Conservation (phyloP, 2,329 filamentous ascomycete species). For the Diplocarpon mali region DNA sequence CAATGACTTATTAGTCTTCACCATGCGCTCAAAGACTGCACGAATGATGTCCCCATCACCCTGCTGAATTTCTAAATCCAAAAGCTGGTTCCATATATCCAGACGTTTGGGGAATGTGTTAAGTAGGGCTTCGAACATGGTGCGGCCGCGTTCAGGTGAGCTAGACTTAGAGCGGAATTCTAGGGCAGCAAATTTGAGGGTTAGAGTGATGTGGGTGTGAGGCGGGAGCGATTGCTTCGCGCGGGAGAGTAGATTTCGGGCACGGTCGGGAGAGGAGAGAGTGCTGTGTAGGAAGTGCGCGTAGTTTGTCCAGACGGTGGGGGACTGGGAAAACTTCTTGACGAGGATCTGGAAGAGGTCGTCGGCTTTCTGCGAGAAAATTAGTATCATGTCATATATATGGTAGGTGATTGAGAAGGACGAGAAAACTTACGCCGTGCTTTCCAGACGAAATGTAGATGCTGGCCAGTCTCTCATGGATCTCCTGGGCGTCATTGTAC, state of each 20-base stretch:
- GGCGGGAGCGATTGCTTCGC: slow-evolving; percentile 73
- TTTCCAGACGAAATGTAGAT: slow-evolving; percentile 93
- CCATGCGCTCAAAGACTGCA: slow-evolving; percentile 72
- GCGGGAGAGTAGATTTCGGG: slow-evolving; percentile 66
- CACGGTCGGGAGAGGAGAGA: slow-evolving; percentile 56
- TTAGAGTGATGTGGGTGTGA: slow-evolving; percentile 56
- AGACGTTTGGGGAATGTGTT: slow-evolving; percentile 78
- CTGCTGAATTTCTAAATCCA: slow-evolving; percentile 69
- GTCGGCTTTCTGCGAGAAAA: slow-evolving; percentile 61
- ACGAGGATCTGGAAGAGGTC: slow-evolving; percentile 74
- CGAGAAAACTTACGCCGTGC: slow-evolving; percentile 51
- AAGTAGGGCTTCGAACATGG: slow-evolving; percentile 84
- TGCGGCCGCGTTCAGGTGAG: slow-evolving; percentile 82
- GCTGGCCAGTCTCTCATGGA: slow-evolving; percentile 80
- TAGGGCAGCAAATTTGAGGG: slow-evolving; percentile 79
- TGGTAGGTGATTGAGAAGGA: not conserved
- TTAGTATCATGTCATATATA: slow-evolving; percentile 15
- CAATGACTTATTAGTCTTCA: slow-evolving; percentile 49
- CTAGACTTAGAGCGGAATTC: slow-evolving; percentile 80
- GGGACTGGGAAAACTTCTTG: slow-evolving; percentile 75
- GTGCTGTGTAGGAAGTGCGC: slow-evolving; percentile 82
- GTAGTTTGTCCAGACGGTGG: slow-evolving; percentile 87
- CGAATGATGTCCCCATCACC: slow-evolving; percentile 50
- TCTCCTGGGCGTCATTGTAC: slow-evolving; percentile 84
- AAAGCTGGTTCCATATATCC: slow-evolving; percentile 84